Conservation (phyloP, 768 basidiomycete genomes). For the Boletus speciosus region DNA sequence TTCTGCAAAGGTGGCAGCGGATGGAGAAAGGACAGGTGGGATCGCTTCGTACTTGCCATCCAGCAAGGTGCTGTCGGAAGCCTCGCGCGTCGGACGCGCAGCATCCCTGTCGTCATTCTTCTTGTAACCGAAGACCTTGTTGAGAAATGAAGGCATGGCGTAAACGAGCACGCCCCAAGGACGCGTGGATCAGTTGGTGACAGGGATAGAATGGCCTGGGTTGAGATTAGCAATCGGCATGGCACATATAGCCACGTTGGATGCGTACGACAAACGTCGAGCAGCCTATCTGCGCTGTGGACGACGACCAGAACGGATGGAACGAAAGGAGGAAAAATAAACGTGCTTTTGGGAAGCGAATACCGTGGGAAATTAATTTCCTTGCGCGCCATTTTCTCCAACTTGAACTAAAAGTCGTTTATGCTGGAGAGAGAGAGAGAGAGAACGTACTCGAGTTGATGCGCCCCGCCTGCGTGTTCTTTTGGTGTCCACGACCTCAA, state of each 20-base stretch:
- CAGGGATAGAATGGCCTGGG: conserved; percentile 3
- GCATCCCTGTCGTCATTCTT: conserved; percentile 53
- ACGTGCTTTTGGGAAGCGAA: neutral
- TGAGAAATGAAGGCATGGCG: conserved; percentile 63
- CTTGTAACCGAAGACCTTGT: conserved; percentile 76
- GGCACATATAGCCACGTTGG: neutral
- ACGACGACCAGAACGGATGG: neutral
- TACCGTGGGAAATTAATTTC: conserved; percentile 7
- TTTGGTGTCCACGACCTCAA: neutral
- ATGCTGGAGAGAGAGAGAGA: no score
- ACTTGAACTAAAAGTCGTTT: no score
- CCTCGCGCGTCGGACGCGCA: conserved; percentile 29
- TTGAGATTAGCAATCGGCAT: conserved; percentile 2
- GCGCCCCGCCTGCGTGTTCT: neutral
- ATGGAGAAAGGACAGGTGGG: conserved; percentile 43
- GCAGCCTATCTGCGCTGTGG: neutral
- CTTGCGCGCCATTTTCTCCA: no score
- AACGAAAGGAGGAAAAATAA: conserved; percentile 1
- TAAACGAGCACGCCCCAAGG: conserved; percentile 12
- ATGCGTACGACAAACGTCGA: conserved; percentile 2
- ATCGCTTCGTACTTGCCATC: conserved; percentile 77
- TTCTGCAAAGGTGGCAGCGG: conserved; percentile 19
- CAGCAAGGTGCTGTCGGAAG: conserved; percentile 47
- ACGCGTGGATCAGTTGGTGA: conserved; percentile 12
- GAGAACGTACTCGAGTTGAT: neutral